Evolutionary conservation across 2,329 filamentous ascomycete genomes (phyloP).

Genomic region (Alternaria incomplexa): DNA sequence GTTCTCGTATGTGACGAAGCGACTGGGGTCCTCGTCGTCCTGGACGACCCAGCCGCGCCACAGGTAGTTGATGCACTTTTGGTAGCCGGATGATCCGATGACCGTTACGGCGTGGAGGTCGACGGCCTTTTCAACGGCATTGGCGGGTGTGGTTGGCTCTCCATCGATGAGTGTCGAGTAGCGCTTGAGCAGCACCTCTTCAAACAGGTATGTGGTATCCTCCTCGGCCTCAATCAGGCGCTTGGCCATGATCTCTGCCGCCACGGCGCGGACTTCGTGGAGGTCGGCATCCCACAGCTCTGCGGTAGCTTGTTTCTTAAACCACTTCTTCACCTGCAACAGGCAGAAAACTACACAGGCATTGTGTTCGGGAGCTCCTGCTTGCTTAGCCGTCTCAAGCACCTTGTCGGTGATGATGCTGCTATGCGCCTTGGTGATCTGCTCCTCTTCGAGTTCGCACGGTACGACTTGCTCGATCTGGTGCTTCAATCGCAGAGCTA

Average conservation of each 20-base stretch:
- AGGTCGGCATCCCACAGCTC: conserved; percentile 95
- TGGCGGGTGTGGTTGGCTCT: conserved; percentile 74
- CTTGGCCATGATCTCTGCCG: conserved; percentile 93
- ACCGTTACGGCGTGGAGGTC: conserved; percentile 88
- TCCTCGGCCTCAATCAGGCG: conserved; percentile 85
- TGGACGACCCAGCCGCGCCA: conserved; percentile 98
- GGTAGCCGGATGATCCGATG: conserved; percentile 92
- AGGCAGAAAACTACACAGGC: conserved; percentile 86
- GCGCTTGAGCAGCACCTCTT: conserved; percentile 81
- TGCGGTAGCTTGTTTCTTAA: conserved; percentile 75
- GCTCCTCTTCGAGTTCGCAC: conserved; percentile 81
- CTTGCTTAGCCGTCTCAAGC: conserved; percentile 78
- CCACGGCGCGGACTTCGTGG: conserved; percentile 76
- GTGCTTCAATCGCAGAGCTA: conserved; percentile 87
- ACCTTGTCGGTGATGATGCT: conserved; percentile 82
- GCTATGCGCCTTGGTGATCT: conserved; percentile 81
- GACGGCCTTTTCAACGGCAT: conserved; percentile 91
- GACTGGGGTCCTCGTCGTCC: conserved; percentile 86
- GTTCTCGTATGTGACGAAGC: conserved; percentile 85
- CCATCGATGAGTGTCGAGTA: conserved; percentile 82
- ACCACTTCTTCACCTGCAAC: conserved; percentile 76
- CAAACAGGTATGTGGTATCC: conserved; percentile 77
- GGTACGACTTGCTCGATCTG: conserved; percentile 88
- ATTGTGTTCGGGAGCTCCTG: conserved; percentile 75
- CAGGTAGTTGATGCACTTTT: conserved; percentile 90